These are phyloP conservation scores for Protea cynaroides DNA, from an alignment of 164 flowering plant genomes.

Conservation along the genomic window DNA sequence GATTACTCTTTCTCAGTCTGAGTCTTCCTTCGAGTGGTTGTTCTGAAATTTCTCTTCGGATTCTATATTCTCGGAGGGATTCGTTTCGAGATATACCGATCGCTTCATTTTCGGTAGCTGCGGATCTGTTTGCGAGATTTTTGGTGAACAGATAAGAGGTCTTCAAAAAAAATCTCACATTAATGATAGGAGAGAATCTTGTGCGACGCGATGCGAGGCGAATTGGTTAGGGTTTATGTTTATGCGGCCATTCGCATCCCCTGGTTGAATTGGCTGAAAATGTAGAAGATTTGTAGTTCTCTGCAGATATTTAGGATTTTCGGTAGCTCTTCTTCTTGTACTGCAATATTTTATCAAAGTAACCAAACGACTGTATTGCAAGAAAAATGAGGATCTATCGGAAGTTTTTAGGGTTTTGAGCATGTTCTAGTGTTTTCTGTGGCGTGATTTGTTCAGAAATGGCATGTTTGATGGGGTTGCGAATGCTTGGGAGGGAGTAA, in stretches of 20 bases:
- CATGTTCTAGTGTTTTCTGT: constrained; percentile 1
- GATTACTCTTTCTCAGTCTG: neutral
- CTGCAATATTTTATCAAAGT: neutral
- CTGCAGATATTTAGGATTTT: neutral
- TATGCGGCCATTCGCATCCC: neutral
- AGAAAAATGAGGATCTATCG: constrained; percentile 1
- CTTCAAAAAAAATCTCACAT: no score
- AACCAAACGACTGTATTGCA: neutral
- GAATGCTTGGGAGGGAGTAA: neutral
- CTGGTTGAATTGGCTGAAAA: neutral
- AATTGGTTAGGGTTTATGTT: neutral
- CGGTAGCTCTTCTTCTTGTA: neutral
- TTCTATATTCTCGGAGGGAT: neutral
- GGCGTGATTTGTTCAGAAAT: neutral
- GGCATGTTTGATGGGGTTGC: neutral
- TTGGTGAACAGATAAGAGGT: neutral
- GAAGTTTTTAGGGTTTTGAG: constrained; percentile 3
- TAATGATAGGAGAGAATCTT: no score
- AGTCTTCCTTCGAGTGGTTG: no score
- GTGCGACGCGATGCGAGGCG: no score
- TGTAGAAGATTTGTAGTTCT: constrained; percentile 5
- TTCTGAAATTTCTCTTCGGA: neutral
- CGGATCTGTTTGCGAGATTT: neutral
- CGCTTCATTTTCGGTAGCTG: neutral
- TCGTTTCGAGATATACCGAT: neutral